Base-by-base conservation (phyloP, 768 basidiomycete genomes). In the Panaeolus papilionaceus region DNA sequence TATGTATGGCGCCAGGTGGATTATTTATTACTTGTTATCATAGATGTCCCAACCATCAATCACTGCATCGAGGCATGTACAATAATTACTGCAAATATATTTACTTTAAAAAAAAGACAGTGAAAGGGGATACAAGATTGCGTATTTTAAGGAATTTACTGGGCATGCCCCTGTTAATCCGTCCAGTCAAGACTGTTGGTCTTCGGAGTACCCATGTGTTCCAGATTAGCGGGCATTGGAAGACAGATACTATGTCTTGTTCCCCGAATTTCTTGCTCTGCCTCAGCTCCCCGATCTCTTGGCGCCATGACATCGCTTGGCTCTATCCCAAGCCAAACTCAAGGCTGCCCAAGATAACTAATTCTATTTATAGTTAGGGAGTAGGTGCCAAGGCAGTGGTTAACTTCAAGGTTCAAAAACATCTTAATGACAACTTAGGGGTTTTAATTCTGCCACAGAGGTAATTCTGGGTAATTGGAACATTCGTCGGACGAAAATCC, bases 11-110 rank as follows among this genome's bases (percentile, higher is more conserved):
- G 23, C 28, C 6, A 58, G 11, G 38, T 51, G 64, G 44, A 47
- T 64, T 64, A 33, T 51, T 45, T 49, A 39, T 63, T 63, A 4
- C 38, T 63, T 38, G 54, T 37, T 58, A 58, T 37, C 33, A 58
- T 58, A 58, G 54, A 58, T 37, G 37, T 58, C 14, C 4, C 26
- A 33, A 58, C 23, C 12, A 37, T 23, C 33, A 33, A 58, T 58
- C 54, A 28, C 28, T 58, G 54, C 54, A 58, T 58, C 26, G 26
- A 51, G 49, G 8, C 49, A 23, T 58, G 54, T 58, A 58, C n/a
- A 33, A 58, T n/a, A 58, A 33, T 23, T 37, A 58, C 5, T 4
- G 33, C 26, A 26, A 58, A 58, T 33, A 16, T 47, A 18, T 28
- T 7, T 12, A 12, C 12, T 23, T 20, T 54, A 10, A 26, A 58